Evolutionary conservation across 352 stramenopile species (phyloP).

Genomic region (Phytopythium kandeliae): DNA sequence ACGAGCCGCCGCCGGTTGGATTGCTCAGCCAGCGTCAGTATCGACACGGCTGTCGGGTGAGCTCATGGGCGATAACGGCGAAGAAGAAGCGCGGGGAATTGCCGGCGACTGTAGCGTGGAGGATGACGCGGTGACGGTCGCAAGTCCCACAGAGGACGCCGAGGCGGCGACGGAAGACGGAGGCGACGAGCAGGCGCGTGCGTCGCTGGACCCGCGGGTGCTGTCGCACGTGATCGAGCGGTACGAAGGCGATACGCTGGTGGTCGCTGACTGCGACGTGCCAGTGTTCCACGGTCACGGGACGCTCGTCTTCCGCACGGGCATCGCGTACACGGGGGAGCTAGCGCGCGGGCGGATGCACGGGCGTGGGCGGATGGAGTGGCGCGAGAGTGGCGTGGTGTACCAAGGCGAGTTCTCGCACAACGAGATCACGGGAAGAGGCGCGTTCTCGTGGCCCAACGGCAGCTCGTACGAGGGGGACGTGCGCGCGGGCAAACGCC

Average conservation of each 20-base stretch:
- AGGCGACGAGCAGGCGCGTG: not conserved
- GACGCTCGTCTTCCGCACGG: constrained; percentile 46
- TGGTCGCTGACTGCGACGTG: constrained; percentile 32
- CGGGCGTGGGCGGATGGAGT: constrained; percentile 60
- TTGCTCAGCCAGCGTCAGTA: too few species aligned
- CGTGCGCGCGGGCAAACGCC: constrained; percentile 54
- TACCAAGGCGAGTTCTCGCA: constrained; percentile 72
- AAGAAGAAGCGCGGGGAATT: too few species aligned
- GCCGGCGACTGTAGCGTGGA: too few species aligned
- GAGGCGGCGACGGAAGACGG: too few species aligned
- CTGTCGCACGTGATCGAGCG: constrained; percentile 36
- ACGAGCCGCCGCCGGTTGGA: too few species aligned
- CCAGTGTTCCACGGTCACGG: constrained; percentile 62
- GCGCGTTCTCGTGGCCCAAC: constrained; percentile 75
- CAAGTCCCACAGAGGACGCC: too few species aligned
- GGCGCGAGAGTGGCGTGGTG: constrained; percentile 34
- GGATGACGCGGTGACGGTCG: too few species aligned
- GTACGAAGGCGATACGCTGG: constrained; percentile 47
- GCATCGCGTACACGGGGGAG: constrained; percentile 58
- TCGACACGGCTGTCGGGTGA: too few species aligned
- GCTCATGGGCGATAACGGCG: too few species aligned
- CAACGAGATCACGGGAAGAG: constrained; percentile 63
- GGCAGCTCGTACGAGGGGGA: constrained; percentile 76
- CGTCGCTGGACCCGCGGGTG: constrained; percentile 55
- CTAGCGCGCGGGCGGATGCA: constrained; percentile 74